Percentiles rank a stretch among this genome's conserved stretches.
phyloP scores from a whole-genome alignment of 2,329 filamentous ascomycete species.

The Zalaria obscura region DNA sequence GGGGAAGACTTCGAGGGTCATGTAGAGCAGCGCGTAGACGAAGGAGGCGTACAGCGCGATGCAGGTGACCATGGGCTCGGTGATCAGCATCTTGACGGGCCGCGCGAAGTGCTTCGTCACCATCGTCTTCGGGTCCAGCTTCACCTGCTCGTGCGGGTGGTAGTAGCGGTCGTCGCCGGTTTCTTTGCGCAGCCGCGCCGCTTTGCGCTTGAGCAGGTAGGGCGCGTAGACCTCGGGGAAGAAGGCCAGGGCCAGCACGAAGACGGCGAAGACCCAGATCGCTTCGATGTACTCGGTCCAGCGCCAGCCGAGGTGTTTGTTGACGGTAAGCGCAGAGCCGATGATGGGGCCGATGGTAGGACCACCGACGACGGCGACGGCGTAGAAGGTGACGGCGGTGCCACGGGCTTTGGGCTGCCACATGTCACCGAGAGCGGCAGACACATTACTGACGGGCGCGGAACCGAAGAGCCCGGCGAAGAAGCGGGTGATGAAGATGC shows the following conservation, averaged over 20 bases:
- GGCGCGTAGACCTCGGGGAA: conserved; percentile 26
- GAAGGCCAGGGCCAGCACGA: conserved; percentile 14
- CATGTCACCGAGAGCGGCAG: conserved; percentile 30
- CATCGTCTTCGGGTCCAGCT: conserved; percentile 25
- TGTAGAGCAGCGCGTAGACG: conserved; percentile 32
- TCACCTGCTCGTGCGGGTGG: conserved; percentile 31
- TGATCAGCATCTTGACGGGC: conserved; percentile 30
- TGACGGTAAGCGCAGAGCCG: conserved; percentile 23
- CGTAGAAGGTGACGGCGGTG: conserved; percentile 24
- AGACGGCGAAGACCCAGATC: conserved; percentile 22
- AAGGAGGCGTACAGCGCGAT: conserved; percentile 32
- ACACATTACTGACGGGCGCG: conserved; percentile 28
- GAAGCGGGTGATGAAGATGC: conserved; percentile 28
- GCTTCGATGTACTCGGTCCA: conserved; percentile 32
- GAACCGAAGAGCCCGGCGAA: conserved; percentile 31
- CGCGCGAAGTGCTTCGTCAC: conserved; percentile 29
- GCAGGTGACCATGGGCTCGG: conserved; percentile 32
- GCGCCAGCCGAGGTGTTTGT: conserved; percentile 26
- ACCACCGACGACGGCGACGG: conserved; percentile 25
- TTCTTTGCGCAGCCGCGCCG: conserved; percentile 21
- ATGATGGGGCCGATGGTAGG: conserved; percentile 29
- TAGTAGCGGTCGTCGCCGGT: conserved; percentile 25
- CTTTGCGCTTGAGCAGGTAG: conserved; percentile 25
- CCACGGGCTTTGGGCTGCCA: conserved; percentile 23
- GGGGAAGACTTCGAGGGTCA: conserved; percentile 33